phyloP scores from a whole-genome alignment of 345 rosid species.

The Pelargonium nanum region DNA sequence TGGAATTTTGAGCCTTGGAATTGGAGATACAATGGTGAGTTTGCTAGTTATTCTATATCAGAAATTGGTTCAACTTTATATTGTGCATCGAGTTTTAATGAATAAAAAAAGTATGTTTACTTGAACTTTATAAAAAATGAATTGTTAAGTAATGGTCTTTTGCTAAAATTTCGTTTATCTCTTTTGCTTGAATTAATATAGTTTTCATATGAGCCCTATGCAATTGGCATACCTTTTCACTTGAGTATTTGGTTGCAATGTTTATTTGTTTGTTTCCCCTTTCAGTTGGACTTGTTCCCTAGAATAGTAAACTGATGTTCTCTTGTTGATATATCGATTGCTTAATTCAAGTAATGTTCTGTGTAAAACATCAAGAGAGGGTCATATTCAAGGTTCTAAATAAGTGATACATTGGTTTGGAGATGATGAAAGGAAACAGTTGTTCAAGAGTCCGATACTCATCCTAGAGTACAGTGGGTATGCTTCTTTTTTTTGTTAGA shows the following conservation, averaged over 20 bases:
- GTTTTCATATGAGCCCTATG: neutral
- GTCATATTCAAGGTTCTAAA: neutral
- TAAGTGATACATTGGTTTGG: neutral
- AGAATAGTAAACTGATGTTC: neutral
- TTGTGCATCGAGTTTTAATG: neutral
- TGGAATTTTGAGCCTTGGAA: conserved; percentile 96
- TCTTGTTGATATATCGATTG: neutral
- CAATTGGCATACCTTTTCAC: neutral
- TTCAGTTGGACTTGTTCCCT: neutral
- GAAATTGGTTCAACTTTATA: neutral
- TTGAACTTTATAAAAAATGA: neutral
- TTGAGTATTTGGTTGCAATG: neutral
- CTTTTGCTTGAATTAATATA: neutral
- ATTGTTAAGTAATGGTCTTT: neutral
- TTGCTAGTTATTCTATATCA: neutral
- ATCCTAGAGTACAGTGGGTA: too few species aligned
- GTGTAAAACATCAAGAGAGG: neutral
- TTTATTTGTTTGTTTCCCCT: neutral
- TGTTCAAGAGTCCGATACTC: neutral
- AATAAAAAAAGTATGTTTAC: neutral
- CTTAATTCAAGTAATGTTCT: neutral
- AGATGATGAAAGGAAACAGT: neutral
- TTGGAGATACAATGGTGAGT: conserved; percentile 96
- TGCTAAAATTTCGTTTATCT: neutral
- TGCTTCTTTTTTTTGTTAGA: too few species aligned